phyloP scores from a whole-genome alignment of 140 eudicot species.

The Cichorium intybus region DNA sequence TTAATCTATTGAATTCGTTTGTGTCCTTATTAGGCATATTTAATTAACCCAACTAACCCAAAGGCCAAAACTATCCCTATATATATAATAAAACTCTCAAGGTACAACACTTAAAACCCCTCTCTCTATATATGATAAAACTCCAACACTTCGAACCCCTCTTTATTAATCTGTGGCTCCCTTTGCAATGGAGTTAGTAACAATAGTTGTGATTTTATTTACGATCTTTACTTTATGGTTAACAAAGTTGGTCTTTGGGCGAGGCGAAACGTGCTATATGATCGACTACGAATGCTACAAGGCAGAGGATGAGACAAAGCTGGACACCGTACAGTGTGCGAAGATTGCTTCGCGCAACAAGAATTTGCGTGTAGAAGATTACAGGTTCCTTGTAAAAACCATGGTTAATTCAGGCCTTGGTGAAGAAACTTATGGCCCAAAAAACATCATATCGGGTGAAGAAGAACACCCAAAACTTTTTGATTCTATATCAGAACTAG shows the following conservation, averaged over 20 bases:
- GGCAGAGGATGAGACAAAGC: constrained; percentile 31
- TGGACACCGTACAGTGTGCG: constrained; percentile 39
- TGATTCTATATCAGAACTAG: constrained; percentile 44
- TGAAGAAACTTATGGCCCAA: constrained; percentile 55
- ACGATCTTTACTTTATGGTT: constrained; percentile 25
- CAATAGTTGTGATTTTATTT: not conserved
- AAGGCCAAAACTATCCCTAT: too few relatives aligned
- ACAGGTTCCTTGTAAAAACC: constrained; percentile 43
- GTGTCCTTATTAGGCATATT: too few relatives aligned
- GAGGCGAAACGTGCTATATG: constrained; percentile 43
- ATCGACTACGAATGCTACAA: constrained; percentile 60
- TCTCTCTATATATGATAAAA: too few relatives aligned
- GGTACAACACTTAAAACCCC: not conserved
- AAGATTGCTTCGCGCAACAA: constrained; percentile 42
- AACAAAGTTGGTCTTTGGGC: constrained; percentile 4
- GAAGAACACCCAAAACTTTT: constrained; percentile 33
- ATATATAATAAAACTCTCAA: not conserved
- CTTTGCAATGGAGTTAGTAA: constrained; percentile 21
- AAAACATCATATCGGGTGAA: constrained; percentile 38
- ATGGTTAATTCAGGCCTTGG: constrained; percentile 59
- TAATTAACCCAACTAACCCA: too few relatives aligned
- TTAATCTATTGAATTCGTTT: too few relatives aligned
- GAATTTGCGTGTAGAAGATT: constrained; percentile 42
- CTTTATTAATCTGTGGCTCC: not conserved
- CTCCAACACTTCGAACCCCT: not conserved